These are phyloP conservation scores for Acanthamoeba triangularis DNA, from an alignment of 208 protist genomes.

Conservation along the genomic window DNA sequence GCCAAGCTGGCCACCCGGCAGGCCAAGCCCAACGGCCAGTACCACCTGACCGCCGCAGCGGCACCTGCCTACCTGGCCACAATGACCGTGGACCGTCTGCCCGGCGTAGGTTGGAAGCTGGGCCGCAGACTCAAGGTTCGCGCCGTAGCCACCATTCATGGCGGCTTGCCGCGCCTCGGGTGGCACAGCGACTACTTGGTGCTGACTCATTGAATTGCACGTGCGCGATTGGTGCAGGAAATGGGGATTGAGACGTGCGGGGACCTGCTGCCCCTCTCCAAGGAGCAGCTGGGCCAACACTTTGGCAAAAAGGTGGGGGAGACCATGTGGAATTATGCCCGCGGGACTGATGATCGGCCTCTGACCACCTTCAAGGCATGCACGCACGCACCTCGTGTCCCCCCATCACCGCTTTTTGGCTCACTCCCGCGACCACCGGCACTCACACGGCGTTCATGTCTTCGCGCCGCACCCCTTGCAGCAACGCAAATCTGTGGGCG, in stretches of 20 bases:
- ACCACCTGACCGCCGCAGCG: background rate
- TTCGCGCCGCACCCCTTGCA: background rate
- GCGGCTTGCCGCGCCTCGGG: too few species aligned
- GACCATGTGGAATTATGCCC: slow-evolving; percentile 61
- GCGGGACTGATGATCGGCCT: slow-evolving; percentile 62
- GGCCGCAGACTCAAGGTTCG: background rate
- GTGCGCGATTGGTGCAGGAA: background rate
- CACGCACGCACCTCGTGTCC: background rate
- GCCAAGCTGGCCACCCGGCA: slow-evolving; percentile 81
- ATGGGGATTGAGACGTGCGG: slow-evolving; percentile 58
- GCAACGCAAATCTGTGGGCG: slow-evolving; percentile 78
- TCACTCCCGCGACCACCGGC: too few species aligned
- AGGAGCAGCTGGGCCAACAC: slow-evolving; percentile 56
- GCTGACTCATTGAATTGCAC: too few species aligned
- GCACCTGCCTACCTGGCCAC: background rate
- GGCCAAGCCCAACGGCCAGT: slow-evolving; percentile 86
- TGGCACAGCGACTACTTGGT: too few species aligned
- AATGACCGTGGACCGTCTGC: slow-evolving; percentile 54
- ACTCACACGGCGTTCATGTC: background rate
- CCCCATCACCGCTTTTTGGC: background rate
- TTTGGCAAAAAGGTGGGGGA: slow-evolving; percentile 77
- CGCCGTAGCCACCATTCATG: too few species aligned
- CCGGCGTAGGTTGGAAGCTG: slow-evolving; percentile 75
- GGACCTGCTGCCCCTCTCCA: slow-evolving; percentile 29
- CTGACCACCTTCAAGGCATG: slow-evolving; percentile 66